Evolutionary conservation across 257 asterid genomes (phyloP).

Genomic region (Nicotiana tabacum): DNA sequence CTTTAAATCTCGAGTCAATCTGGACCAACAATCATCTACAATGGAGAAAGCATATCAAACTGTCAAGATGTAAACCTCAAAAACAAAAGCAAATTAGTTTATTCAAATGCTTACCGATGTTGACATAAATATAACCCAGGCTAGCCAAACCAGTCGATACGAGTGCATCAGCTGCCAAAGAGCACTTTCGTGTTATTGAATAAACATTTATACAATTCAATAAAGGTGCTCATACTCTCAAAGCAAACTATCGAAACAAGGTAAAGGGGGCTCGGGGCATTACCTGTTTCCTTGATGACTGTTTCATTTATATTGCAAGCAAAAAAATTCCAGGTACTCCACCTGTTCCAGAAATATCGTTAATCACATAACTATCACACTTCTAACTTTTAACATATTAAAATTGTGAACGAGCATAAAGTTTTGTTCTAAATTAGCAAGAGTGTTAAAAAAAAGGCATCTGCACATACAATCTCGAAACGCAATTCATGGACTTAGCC

Average conservation of each 20-base stretch:
- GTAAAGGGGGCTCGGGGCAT: neutral
- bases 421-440: neutral
- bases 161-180: conserved; percentile 78
- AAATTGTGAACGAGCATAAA: neutral
- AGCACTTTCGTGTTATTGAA: neutral
- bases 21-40: conserved; percentile 99
- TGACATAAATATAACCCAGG: conserved; percentile 70
- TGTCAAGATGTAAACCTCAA: neutral
- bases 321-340: conserved; percentile 96
- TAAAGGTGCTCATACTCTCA: neutral
- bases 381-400: neutral
- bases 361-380: neutral
- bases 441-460: neutral
- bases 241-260: conserved; percentile 10
- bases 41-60: conserved; percentile 20
- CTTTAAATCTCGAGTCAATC: conserved; percentile 43
- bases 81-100: conserved; percentile 5
- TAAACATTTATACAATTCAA: neutral
- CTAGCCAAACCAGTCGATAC: conserved; percentile 81
- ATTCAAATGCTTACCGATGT: conserved; percentile 53
- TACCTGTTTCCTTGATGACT: conserved; percentile 94
- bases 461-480: neutral
- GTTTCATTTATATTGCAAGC: conserved; percentile 81
- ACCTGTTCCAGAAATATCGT: conserved; percentile 36
- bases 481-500: neutral